Evolutionary conservation across 2,329 filamentous ascomycete species (phyloP).

Genomic region (Aureobasidium musti): DNA sequence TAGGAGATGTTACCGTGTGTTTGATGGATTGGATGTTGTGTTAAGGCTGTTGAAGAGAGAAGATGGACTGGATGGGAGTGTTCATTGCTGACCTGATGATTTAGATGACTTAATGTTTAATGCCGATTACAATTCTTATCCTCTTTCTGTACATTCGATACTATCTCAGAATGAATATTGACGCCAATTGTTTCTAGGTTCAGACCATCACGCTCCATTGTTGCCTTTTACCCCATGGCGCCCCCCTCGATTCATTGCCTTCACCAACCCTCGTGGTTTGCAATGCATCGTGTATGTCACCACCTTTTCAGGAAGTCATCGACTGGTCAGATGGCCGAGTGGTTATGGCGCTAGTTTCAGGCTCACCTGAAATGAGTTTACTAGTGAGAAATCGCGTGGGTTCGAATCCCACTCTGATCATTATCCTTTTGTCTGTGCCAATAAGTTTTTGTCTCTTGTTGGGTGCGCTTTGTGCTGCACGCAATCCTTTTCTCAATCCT

Average conservation of each 20-base stretch:
- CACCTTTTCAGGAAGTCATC: too few relatives aligned
- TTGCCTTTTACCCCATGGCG: too few relatives aligned
- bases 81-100: not conserved
- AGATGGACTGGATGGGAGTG: not conserved
- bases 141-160: not conserved
- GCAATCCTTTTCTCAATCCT: not conserved
- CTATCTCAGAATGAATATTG: too few relatives aligned
- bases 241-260: too few relatives aligned
- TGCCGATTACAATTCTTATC: not conserved
- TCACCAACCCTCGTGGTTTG: too few relatives aligned
- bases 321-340: conserved; percentile 15
- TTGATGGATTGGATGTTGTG: conserved; percentile 1
- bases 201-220: too few relatives aligned
- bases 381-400: conserved; percentile 23
- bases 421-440: not conserved
- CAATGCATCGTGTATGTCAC: too few relatives aligned
- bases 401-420: conserved; percentile 23
- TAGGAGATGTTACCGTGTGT: not conserved
- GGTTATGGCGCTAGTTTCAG: conserved; percentile 27
- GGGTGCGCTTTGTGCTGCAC: not conserved
- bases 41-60: not conserved
- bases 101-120: not conserved
- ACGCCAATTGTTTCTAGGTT: not conserved
- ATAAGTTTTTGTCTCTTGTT: too few relatives aligned
- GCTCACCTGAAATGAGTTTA: conserved; percentile 22